Conservation (phyloP, 495 filamentous ascomycete species). For the Thermothielavioides terrestris region DNA sequence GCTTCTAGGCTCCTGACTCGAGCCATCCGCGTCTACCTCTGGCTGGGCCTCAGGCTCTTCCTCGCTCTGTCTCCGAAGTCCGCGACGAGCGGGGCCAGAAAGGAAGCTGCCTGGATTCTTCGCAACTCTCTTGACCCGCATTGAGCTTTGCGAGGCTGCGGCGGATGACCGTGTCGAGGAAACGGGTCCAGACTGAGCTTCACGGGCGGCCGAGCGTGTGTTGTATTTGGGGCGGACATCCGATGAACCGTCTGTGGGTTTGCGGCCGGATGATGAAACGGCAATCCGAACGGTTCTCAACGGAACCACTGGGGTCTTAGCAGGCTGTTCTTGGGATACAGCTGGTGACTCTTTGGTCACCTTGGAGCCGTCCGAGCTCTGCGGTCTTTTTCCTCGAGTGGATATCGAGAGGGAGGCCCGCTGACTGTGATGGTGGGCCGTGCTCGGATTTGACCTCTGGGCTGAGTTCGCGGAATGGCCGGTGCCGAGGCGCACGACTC, state of each 20-base stretch:
- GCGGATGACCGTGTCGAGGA: conserved; percentile 42
- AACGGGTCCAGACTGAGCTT: conserved; percentile 32
- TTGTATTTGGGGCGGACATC: conserved; percentile 30
- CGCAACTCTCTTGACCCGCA: conserved; percentile 64
- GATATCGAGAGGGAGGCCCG: conserved; percentile 31
- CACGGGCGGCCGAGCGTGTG: conserved; percentile 27
- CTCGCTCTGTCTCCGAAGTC: conserved; percentile 64
- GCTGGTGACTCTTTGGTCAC: conserved; percentile 10
- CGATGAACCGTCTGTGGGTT: conserved; percentile 32
- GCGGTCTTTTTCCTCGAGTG: conserved; percentile 28
- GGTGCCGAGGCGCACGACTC: conserved; percentile 53
- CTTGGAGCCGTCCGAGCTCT: conserved; percentile 27
- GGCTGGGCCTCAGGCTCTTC: conserved; percentile 48
- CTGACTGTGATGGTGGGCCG: conserved; percentile 25
- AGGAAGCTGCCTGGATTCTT: conserved; percentile 65
- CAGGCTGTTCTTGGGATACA: conserved; percentile 19
- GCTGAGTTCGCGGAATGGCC: conserved; percentile 22
- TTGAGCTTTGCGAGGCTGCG: conserved; percentile 53
- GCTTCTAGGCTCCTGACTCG: conserved; percentile 30
- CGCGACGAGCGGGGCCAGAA: conserved; percentile 64
- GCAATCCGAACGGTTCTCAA: conserved; percentile 56
- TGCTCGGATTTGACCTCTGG: conserved; percentile 13
- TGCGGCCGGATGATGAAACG: conserved; percentile 35
- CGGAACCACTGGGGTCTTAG: conserved; percentile 60
- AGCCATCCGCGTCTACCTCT: conserved; percentile 26